Evolutionary conservation across 1,284 basidiomycete species (phyloP).

Genomic region (Acaromyces ingoldii): DNA sequence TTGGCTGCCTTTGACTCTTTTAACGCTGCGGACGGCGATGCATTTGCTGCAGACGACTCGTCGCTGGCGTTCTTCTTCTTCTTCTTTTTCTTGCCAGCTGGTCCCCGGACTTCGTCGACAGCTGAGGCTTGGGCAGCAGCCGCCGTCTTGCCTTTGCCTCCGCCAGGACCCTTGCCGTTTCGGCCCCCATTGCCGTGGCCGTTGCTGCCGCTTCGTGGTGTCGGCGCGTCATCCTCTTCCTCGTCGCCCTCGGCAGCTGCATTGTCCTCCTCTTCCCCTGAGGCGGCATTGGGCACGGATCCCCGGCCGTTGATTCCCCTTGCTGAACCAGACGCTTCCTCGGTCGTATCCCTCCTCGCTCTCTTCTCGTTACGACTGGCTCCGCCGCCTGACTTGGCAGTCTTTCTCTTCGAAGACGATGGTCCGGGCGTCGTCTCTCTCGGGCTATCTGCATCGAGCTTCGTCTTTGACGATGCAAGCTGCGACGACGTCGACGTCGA

Average conservation of each 20-base stretch:
- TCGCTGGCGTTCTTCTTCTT: background rate
- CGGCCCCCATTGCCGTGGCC: no score
- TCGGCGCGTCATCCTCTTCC: background rate
- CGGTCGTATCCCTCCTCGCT: background rate
- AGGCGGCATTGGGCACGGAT: no score
- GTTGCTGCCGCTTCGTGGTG: background rate
- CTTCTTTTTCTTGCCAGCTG: background rate
- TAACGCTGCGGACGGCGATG: background rate
- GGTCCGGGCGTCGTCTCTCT: background rate
- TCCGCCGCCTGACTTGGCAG: background rate
- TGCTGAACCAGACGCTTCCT: no score
- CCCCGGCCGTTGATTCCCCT: no score
- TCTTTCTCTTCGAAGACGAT: background rate
- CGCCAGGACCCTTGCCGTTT: background rate
- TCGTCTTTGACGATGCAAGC: no score
- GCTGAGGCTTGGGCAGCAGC: background rate
- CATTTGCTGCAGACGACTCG: no score
- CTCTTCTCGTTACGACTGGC: background rate
- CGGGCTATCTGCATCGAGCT: no score
- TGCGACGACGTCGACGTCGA: no score
- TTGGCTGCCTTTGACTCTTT: background rate
- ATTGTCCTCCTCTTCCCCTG: constrained; percentile 1
- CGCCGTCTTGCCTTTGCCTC: background rate
- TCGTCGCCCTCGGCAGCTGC: constrained; percentile 5
- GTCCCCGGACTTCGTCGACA: background rate